These are phyloP conservation scores for Phytophthora multivora DNA, from an alignment of 352 stramenopile genomes.

Conservation along the genomic window DNA sequence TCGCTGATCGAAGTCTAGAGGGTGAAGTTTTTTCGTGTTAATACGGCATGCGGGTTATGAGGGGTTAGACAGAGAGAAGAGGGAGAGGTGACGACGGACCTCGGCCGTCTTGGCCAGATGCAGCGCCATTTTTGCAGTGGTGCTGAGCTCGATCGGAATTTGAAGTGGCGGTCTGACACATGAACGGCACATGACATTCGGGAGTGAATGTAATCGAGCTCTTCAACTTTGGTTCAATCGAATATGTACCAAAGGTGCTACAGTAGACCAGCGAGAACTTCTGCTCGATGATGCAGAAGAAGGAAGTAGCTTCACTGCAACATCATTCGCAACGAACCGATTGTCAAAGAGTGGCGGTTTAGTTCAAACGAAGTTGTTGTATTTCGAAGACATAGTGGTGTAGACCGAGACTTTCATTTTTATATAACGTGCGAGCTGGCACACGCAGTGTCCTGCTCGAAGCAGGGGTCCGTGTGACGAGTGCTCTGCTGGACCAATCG, in stretches of 20 bases:
- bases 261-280: no score
- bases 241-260: no score
- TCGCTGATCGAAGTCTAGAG: slow-evolving; percentile 54
- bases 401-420: no score
- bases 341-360: no score
- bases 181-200: background rate
- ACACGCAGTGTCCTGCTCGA: background rate
- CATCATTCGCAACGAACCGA: no score
- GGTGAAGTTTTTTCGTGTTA: slow-evolving; percentile 11
- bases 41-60: background rate
- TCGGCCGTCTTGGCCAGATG: slow-evolving; percentile 66
- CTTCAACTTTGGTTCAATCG: background rate
- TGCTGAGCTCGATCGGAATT: slow-evolving; percentile 12
- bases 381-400: no score
- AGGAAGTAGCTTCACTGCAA: no score
- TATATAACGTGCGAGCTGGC: background rate
- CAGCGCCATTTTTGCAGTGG: slow-evolving; percentile 52
- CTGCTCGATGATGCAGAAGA: no score
- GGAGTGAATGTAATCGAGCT: no score
- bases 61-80: background rate
- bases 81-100: slow-evolving; percentile 32
- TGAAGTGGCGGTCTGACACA: slow-evolving; percentile 6
- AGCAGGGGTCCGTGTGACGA: background rate
- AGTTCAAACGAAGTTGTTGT: no score
- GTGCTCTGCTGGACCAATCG: background rate